phyloP scores from a whole-genome alignment of 176 grass and related monocot species.

The Raddia guianensis region DNA sequence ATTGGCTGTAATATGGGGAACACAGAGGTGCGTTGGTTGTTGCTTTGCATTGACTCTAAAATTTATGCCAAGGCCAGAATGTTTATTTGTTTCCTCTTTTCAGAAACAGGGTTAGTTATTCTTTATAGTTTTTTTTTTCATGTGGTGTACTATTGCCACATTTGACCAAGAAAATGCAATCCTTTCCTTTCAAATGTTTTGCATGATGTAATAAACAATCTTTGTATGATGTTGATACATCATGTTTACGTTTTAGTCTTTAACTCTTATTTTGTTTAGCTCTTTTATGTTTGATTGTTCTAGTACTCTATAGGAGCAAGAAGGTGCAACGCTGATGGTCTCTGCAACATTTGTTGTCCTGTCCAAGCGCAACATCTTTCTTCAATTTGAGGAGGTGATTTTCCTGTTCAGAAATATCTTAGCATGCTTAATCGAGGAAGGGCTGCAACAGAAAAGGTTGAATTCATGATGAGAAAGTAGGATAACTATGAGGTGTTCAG shows the following conservation, averaged over 20 bases:
- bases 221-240: conserved; percentile 14
- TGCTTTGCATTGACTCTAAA: not conserved
- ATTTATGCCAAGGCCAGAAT: not conserved
- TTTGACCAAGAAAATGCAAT: not conserved
- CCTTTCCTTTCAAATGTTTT: not conserved
- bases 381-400: conserved; percentile 94
- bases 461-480: not conserved
- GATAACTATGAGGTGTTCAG: not conserved
- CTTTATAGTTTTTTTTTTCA: not conserved
- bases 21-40: not conserved
- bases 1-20: not conserved
- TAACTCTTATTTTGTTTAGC: conserved; percentile 25
- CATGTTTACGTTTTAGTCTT: conserved; percentile 6
- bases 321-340: conserved; percentile 91
- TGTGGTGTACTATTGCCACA: not conserved
- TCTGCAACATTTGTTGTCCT: conserved; percentile 87
- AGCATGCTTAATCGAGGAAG: conserved; percentile 4
- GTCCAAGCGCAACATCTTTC: conserved; percentile 80
- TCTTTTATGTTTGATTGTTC: conserved; percentile 47
- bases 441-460: not conserved
- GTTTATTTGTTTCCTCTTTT: not conserved
- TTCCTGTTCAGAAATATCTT: conserved; percentile 24
- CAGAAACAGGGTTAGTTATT: not conserved
- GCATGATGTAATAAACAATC: not conserved
- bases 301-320: conserved; percentile 78